Evolutionary conservation across 2,329 filamentous ascomycete genomes (phyloP), one percentile per base, ranked within the genome.

Genomic region (Ciborinia camelliae): DNA sequence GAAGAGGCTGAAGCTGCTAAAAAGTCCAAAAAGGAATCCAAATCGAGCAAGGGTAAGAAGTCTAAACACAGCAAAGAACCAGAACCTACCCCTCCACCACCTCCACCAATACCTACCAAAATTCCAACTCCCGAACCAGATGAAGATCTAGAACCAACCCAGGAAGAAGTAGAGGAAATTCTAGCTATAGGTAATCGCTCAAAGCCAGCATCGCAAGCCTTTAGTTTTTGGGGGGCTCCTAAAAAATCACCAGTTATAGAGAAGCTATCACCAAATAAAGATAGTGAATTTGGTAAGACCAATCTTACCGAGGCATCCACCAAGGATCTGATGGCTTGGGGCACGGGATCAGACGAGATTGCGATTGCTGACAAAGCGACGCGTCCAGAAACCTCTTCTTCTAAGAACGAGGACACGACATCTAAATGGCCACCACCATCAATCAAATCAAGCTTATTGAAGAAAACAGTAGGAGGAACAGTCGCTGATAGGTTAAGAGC

Each of bases 401-500:
- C 71, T 41, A 68, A 68, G 55, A 74, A 74, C 69, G 78, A 79
- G 75, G 78, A 79, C 72, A 77, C 76, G 72, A 75, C 76, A 67
- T 76, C 75, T 71, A 50, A 55, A 55, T 77, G 76, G 59, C 77
- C 76, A 66, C 67, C 73, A 52, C 75, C 77, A 57, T 67, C 71
- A 65, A 73, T 72, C 68, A 77, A 78, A 65, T 78, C 79, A 76
- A 63, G 64, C 35, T 35, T 72, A 37, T 76, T 77, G 60, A 83
- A 81, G 69, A 85, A 83, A 75, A 71, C 78, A 58, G 76, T 80
- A 51, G 77, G 78, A 66, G 79, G 79, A 67, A 85, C 82, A 73
- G 81, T 86, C 72, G 80, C 83, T 64, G 82, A 86, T 72, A 81
- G 78, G 71, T 79, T 86, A 67, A 84, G 81, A 74, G 80, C 81